These are phyloP conservation scores for Trichoderma harzianum DNA, from an alignment of 2,329 filamentous ascomycete species.

Conservation along the genomic window DNA sequence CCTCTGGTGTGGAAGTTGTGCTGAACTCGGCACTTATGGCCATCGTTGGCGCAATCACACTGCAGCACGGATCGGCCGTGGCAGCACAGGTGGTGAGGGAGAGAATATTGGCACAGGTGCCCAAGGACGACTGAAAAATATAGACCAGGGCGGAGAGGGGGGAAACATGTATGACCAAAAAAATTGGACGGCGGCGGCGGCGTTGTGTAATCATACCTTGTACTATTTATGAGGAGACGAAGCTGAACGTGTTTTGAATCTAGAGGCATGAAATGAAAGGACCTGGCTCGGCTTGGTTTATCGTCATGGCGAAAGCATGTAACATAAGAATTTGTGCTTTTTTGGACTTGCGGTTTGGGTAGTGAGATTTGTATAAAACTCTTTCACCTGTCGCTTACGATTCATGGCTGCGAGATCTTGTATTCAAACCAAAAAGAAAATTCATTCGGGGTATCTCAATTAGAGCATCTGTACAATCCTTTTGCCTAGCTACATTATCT, in stretches of 20 bases:
- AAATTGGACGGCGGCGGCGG: not conserved
- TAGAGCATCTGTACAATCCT: not conserved
- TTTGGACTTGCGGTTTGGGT: not conserved
- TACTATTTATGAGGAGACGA: constrained; percentile 23
- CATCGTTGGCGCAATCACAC: constrained; percentile 81
- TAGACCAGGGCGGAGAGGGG: not conserved
- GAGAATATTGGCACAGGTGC: constrained; percentile 57
- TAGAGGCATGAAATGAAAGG: constrained; percentile 6
- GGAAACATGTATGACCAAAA: not conserved
- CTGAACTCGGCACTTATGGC: constrained; percentile 77
- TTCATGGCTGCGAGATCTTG: not conserved
- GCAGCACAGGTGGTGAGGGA: constrained; percentile 74
- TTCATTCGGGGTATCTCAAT: not conserved
- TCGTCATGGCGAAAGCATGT: not conserved
- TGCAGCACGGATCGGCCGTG: constrained; percentile 78
- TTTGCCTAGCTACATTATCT: not conserved
- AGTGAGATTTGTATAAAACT: not conserved
- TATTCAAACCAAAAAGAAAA: not conserved
- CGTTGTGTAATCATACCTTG: constrained; percentile 25
- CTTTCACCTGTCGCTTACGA: not conserved
- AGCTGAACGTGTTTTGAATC: constrained; percentile 22
- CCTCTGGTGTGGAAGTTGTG: constrained; percentile 72
- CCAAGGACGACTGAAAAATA: constrained; percentile 19
- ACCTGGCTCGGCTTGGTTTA: constrained; percentile 3
- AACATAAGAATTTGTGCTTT: not conserved